Evolutionary conservation across 495 filamentous ascomycete species (phyloP).

Genomic region (Hyaloscypha variabilis): DNA sequence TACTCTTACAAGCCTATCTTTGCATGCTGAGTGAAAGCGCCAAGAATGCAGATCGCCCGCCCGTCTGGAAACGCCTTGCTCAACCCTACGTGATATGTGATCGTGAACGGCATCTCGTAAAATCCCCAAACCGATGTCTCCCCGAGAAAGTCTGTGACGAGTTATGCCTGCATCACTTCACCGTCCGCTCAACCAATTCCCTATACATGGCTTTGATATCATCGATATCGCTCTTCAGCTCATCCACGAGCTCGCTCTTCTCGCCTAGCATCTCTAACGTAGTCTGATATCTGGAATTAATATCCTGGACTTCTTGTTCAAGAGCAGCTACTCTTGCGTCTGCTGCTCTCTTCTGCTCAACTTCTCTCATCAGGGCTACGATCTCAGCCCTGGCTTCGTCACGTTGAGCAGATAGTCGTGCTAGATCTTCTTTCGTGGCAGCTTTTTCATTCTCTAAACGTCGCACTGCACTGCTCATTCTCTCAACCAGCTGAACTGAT

Average conservation of each 20-base stretch:
- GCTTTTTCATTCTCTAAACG: slow-evolving; percentile 90
- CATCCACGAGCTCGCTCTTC: slow-evolving; percentile 93
- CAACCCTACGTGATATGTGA: background rate
- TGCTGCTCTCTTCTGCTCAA: slow-evolving; percentile 66
- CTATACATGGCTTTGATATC: slow-evolving; percentile 96
- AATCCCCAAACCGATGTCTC: slow-evolving; percentile 2
- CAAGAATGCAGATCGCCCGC: slow-evolving; percentile 1
- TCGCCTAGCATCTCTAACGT: slow-evolving; percentile 94
- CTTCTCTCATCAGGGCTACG: slow-evolving; percentile 82
- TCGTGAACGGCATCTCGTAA: background rate
- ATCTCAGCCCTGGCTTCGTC: slow-evolving; percentile 93
- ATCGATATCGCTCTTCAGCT: slow-evolving; percentile 82
- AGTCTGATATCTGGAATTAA: slow-evolving; percentile 78
- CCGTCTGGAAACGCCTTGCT: slow-evolving; percentile 5
- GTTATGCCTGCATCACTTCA: slow-evolving; percentile 50
- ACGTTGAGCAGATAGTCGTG: slow-evolving; percentile 75
- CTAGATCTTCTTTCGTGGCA: slow-evolving; percentile 80
- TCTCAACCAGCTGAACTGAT: slow-evolving; percentile 92
- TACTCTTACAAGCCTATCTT: slow-evolving; percentile 3
- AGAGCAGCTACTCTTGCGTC: slow-evolving; percentile 63
- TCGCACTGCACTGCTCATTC: slow-evolving; percentile 92
- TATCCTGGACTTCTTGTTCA: slow-evolving; percentile 64
- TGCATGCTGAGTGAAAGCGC: slow-evolving; percentile 7
- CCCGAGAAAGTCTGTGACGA: background rate
- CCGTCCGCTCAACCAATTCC: slow-evolving; percentile 85